A percentile compares a stretch with the other conserved stretches of the same genome.
Conservation (phyloP, 2,329 filamentous ascomycete genomes). For the Myriosclerotinia curreyana region DNA sequence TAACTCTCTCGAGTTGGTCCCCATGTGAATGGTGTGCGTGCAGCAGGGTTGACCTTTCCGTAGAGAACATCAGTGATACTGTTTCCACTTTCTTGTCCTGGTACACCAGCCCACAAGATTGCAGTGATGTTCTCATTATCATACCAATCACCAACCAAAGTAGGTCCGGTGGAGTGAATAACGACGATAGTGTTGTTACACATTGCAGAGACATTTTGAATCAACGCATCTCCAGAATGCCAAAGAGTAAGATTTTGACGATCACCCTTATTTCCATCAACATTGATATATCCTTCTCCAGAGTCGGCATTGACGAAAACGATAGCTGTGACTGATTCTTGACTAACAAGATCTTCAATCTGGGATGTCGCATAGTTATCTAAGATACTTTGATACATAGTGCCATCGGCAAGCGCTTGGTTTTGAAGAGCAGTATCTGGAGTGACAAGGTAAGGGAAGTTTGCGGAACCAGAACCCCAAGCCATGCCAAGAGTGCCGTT, state of each 20-base stretch:
- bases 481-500: slow-evolving; percentile 67
- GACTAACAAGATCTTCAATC: slow-evolving; percentile 57
- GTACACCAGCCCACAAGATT: slow-evolving; percentile 77
- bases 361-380: slow-evolving; percentile 67
- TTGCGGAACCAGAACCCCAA: slow-evolving; percentile 73
- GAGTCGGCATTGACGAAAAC: slow-evolving; percentile 88
- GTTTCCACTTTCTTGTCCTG: slow-evolving; percentile 81
- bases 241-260: slow-evolving; percentile 91
- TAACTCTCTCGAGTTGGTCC: slow-evolving; percentile 53
- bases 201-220: slow-evolving; percentile 72
- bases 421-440: slow-evolving; percentile 69
- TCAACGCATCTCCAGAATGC: slow-evolving; percentile 75
- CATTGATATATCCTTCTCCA: slow-evolving; percentile 81
- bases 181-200: slow-evolving; percentile 91
- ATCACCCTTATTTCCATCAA: slow-evolving; percentile 83
- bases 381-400: slow-evolving; percentile 63
- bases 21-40: slow-evolving; percentile 77
- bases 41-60: slow-evolving; percentile 73
- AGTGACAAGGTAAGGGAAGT: slow-evolving; percentile 75
- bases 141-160: slow-evolving; percentile 72
- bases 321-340: slow-evolving; percentile 63
- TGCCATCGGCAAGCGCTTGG: slow-evolving; percentile 58
- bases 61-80: slow-evolving; percentile 80
- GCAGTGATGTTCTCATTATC: slow-evolving; percentile 76
- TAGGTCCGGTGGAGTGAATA: slow-evolving; percentile 80